phyloP scores from a whole-genome alignment of 2,329 filamentous ascomycete genomes.

The Aspergillus novoparasiticus region DNA sequence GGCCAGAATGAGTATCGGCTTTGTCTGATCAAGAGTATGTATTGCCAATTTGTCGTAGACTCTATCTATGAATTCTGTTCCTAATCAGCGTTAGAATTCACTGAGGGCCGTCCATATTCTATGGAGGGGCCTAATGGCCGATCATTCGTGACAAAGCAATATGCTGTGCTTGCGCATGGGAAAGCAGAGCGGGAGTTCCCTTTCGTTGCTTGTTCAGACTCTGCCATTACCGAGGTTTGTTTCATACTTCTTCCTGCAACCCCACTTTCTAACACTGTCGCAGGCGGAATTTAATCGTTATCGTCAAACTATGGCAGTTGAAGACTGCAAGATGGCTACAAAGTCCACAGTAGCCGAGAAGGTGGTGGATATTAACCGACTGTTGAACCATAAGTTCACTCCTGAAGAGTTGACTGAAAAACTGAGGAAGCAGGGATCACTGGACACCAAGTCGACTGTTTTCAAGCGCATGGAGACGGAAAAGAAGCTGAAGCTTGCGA shows the following conservation, averaged over 20 bases:
- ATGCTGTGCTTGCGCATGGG: constrained; percentile 78
- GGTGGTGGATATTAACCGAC: constrained; percentile 74
- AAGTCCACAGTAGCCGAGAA: constrained; percentile 70
- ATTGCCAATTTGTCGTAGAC: background rate
- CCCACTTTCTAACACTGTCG: background rate
- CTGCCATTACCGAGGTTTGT: constrained; percentile 76
- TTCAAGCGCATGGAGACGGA: constrained; percentile 69
- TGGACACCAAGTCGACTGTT: constrained; percentile 68
- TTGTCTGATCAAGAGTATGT: constrained; percentile 78
- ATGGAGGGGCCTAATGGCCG: constrained; percentile 75
- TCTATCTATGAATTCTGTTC: background rate
- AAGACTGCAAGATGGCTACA: constrained; percentile 74
- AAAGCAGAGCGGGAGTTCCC: constrained; percentile 83
- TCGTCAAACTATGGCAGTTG: constrained; percentile 71
- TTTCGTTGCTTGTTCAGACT: constrained; percentile 87
- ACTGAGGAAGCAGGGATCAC: constrained; percentile 68
- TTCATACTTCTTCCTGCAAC: background rate
- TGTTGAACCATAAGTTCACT: constrained; percentile 80
- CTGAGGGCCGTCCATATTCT: constrained; percentile 77
- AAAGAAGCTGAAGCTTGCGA: constrained; percentile 67
- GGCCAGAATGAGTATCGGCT: constrained; percentile 82
- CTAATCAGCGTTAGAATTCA: constrained; percentile 62
- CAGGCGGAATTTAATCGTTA: constrained; percentile 81
- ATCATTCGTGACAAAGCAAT: constrained; percentile 80
- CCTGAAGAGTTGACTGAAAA: constrained; percentile 80